phyloP scores from a whole-genome alignment of 352 stramenopile genomes.

The Globisporangium paddicum region DNA sequence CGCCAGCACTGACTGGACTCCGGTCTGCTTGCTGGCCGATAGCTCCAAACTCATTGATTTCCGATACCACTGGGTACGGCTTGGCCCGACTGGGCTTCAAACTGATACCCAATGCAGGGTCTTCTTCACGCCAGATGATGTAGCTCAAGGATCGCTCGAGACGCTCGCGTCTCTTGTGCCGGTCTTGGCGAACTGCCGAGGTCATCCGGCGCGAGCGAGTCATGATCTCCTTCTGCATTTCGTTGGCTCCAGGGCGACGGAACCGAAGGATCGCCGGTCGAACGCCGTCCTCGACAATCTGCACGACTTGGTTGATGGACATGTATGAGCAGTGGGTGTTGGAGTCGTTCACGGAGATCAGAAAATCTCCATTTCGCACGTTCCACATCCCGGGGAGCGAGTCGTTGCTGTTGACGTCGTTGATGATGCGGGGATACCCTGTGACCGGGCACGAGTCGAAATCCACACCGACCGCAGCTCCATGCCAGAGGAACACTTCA shows the following conservation, averaged over 20 bases:
- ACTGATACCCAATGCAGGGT: slow-evolving; percentile 48
- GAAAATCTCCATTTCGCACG: slow-evolving; percentile 47
- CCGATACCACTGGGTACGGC: slow-evolving; percentile 50
- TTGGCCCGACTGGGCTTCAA: slow-evolving; percentile 45
- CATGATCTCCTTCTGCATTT: slow-evolving; percentile 29
- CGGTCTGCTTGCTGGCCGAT: slow-evolving; percentile 20
- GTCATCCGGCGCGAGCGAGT: slow-evolving; percentile 14
- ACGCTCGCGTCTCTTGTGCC: slow-evolving; percentile 39
- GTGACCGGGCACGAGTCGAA: slow-evolving; percentile 45
- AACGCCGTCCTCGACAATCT: slow-evolving; percentile 57
- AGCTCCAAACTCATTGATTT: slow-evolving; percentile 24
- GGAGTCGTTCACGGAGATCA: slow-evolving; percentile 55
- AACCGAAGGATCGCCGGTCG: slow-evolving; percentile 60
- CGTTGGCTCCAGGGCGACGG: slow-evolving; percentile 36
- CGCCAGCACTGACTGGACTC: slow-evolving; percentile 33
- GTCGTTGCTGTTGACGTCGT: slow-evolving; percentile 48
- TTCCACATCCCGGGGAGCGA: slow-evolving; percentile 66
- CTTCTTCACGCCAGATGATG: slow-evolving; percentile 64
- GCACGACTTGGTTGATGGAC: slow-evolving; percentile 41
- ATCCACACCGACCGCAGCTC: slow-evolving; percentile 39
- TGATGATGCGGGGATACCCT: slow-evolving; percentile 45
- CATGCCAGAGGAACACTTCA: slow-evolving; percentile 63
- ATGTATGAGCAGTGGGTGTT: slow-evolving; percentile 33
- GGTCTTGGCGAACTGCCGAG: slow-evolving; percentile 12
- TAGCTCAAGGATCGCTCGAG: slow-evolving; percentile 59